Evolutionary conservation across 495 filamentous ascomycete species (phyloP).

Genomic region (Cryomyces antarcticus): DNA sequence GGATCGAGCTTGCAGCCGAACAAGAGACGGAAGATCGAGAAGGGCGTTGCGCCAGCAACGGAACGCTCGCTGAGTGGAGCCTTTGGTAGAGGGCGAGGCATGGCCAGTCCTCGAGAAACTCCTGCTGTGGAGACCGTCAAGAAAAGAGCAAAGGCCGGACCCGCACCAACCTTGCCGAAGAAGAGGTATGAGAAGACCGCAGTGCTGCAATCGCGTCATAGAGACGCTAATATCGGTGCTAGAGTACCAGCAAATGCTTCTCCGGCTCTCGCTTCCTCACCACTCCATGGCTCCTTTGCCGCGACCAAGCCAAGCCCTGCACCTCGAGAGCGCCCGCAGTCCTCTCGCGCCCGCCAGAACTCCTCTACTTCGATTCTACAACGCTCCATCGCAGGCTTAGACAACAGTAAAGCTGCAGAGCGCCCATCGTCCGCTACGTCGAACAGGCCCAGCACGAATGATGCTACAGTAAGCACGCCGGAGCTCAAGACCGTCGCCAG

Average conservation of each 20-base stretch:
- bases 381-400: neutral
- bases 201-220: too few species aligned
- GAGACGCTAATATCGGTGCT: neutral
- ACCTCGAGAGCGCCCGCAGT: conserved; percentile 7
- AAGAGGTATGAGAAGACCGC: conserved; percentile 9
- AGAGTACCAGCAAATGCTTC: conserved; percentile 36
- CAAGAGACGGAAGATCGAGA: conserved; percentile 70
- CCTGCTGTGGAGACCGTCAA: conserved; percentile 41
- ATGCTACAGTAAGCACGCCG: conserved; percentile 6
- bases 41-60: conserved; percentile 34
- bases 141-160: conserved; percentile 1
- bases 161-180: neutral
- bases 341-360: conserved; percentile 33
- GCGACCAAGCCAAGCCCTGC: conserved; percentile 19
- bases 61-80: conserved; percentile 50
- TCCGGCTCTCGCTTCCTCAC: conserved; percentile 11
- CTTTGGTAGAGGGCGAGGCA: conserved; percentile 30
- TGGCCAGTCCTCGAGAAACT: conserved; percentile 39
- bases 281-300: conserved; percentile 14
- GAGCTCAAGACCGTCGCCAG: conserved; percentile 1
- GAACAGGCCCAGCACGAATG: conserved; percentile 3
- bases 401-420: neutral
- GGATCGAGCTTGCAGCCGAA: conserved; percentile 21
- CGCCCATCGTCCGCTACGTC: conserved; percentile 15
- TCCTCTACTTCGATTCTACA: conserved; percentile 28